Evolutionary conservation across 2,329 filamentous ascomycete genomes (phyloP), one percentile per base, ranked within the genome.

Genomic region (Fusarium devonianum): DNA sequence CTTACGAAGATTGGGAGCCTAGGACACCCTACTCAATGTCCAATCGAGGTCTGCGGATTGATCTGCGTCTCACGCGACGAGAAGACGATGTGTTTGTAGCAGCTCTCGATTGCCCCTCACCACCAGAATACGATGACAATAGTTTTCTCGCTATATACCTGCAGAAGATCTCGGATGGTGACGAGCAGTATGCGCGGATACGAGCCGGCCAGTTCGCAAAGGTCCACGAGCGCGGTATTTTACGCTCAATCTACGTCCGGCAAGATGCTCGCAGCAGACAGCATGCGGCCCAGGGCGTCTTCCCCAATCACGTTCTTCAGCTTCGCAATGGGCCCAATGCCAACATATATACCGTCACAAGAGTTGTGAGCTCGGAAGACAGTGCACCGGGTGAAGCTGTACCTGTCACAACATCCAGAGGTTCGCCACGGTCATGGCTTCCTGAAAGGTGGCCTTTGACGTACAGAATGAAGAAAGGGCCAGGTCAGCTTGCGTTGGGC

Each of bases 1-100:
- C 63, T 8, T 71, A 67, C 45, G 53, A 66, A 34, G 69, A 71
- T 39, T 68, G 62, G 60, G 65, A 68, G 47, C 63, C 64, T 6
- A 58, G 62, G 10, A 44, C 53, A 1, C 60, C 65, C 0, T 67
- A 66, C 23, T 30, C 49, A 13, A 60, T 68, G 43, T 58, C 65
- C 3, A 68, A 68, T 21, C 58, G 65, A 8, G 66, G 64, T 1
- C 54, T 69, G 4, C 60, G 55, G 7, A 63, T 68, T 5, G 53
- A 67, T 13, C 45, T 68, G 7, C 58, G 52, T 18, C 52, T 69
- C 5, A 58, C 53, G 3, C 51, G 47, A 4, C 50, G 30, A 19
- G 40, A 49, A 12, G 35, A 35, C 7, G 35, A 40, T 19, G 17
- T 58, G 14, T 71, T 60, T 34, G 56, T 67, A 22, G 69, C 69